Conservation (phyloP, 1,139 yeast species). For the Lodderomyces pseudojiufengensis region DNA sequence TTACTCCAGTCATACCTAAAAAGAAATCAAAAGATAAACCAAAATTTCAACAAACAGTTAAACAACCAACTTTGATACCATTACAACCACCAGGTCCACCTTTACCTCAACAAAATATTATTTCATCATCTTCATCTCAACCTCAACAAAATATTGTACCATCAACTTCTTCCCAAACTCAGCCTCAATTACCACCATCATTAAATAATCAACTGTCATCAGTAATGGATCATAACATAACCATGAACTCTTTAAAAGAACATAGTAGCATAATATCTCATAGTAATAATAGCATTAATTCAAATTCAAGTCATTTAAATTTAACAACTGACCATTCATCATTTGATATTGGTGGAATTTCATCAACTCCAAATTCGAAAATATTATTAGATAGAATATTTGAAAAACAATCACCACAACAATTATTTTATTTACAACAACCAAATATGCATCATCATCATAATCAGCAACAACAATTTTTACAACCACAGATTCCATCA, state of each 20-base stretch:
- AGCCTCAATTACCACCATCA: constrained; percentile 7
- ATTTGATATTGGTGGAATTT: constrained; percentile 31
- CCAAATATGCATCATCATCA: constrained; percentile 8
- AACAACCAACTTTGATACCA: constrained; percentile 6
- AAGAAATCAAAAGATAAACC: constrained; percentile 23
- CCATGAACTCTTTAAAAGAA: constrained; percentile 21
- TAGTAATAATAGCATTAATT: constrained; percentile 19
- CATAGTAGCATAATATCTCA: constrained; percentile 17
- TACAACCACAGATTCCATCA: constrained; percentile 10
- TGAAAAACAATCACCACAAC: constrained; percentile 37
- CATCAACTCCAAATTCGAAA: constrained; percentile 44
- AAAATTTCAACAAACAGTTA: constrained; percentile 10
- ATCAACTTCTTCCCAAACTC: neutral
- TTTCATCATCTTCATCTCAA: neutral
- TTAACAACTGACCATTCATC: constrained; percentile 30
- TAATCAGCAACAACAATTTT: constrained; percentile 5
- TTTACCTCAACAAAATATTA: constrained; percentile 2
- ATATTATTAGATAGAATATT: constrained; percentile 39
- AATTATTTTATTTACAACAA: constrained; percentile 1
- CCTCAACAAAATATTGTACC: constrained; percentile 1
- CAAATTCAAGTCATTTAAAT: constrained; percentile 22
- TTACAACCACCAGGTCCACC: constrained; percentile 6
- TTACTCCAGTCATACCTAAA: constrained; percentile 41
- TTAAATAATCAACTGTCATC: constrained; percentile 9
- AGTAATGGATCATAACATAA: constrained; percentile 9